Base-by-base conservation (phyloP, 768 basidiomycete genomes). In the Phylloporus sp. region DNA sequence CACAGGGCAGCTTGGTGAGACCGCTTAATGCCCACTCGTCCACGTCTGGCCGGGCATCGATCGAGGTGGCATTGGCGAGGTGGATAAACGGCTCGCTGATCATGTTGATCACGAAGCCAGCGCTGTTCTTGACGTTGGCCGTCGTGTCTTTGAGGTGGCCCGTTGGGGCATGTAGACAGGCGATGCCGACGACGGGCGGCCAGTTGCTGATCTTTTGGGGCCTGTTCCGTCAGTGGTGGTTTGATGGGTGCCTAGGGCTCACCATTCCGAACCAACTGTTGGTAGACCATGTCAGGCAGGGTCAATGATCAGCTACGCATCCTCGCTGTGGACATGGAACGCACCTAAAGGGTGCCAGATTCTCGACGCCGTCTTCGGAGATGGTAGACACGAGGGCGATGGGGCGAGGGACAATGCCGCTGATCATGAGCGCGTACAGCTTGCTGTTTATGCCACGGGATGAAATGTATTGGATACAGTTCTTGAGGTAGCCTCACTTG, bases 81-180 rank as follows among this genome's bases (percentile, higher is more conserved):
- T 77, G 69, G 4, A 71, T 36, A 35, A 69, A 77, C 2, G 75
- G 71, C 55, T 81, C 80, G 34, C 78, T 80, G 59, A 84, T 82
- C 60, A 80, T 79, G 57, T 78, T 80, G 27, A 80, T 74, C 5
- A 75, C 76, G 63, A 82, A 84, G 31, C 74, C 63, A 41, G 76
- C 75, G 24, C 73, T 73, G 1, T 65, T 66, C 57, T 67, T 69
- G 57, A 82, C 76, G 56, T 81, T 82, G 27, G 59, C 55, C 27
- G 70, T 60, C 1, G 78, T 79, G 53, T 82, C 82, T 50, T 73
- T 72, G 20, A 48, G 42, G 44, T 10, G 27, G 55, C 74, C 62
- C 15, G 71, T 59, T 2, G 69, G 60, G 16, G 63, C 61, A 50
- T 52, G 49, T 20, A 48, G 43, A 45, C 62, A 58, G 6, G 70